Conservation (phyloP, 176 grass and related monocot genomes). For the Bonia amplexicaulis region DNA sequence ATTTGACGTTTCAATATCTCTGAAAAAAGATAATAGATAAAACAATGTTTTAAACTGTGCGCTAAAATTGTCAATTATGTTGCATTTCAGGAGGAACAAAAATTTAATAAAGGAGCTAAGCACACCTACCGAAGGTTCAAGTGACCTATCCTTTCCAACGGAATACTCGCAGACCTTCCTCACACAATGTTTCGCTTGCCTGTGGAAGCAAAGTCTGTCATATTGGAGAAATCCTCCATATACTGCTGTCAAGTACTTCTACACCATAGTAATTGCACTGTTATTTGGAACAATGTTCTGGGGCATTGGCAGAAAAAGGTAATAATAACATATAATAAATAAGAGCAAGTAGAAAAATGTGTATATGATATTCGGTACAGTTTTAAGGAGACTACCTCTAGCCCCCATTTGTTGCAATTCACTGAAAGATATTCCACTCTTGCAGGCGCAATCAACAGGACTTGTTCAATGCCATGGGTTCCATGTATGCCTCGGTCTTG, state of each 20-base stretch:
- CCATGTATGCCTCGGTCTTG: conserved; percentile 75
- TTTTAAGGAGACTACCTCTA: neutral
- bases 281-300: conserved; percentile 90
- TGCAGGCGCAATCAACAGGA: conserved; percentile 63
- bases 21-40: neutral
- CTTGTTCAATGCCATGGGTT: conserved; percentile 85
- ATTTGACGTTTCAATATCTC: neutral
- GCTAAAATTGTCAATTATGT: neutral
- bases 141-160: conserved; percentile 63
- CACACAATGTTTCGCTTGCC: conserved; percentile 68
- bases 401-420: neutral
- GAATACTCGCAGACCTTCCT: conserved; percentile 63
- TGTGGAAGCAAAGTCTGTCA: conserved; percentile 82
- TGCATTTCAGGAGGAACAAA: conserved; percentile 55
- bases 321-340: conserved; percentile 9
- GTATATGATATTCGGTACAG: neutral
- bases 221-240: conserved; percentile 97
- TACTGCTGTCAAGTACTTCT: conserved; percentile 75
- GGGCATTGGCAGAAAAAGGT: conserved; percentile 68
- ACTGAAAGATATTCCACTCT: neutral
- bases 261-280: conserved; percentile 61
- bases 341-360: neutral
- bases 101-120: conserved; percentile 63
- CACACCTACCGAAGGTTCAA: conserved; percentile 54
- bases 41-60: conserved; percentile 3